Conservation (phyloP, 345 rosid genomes). For the Pistacia atlantica region DNA sequence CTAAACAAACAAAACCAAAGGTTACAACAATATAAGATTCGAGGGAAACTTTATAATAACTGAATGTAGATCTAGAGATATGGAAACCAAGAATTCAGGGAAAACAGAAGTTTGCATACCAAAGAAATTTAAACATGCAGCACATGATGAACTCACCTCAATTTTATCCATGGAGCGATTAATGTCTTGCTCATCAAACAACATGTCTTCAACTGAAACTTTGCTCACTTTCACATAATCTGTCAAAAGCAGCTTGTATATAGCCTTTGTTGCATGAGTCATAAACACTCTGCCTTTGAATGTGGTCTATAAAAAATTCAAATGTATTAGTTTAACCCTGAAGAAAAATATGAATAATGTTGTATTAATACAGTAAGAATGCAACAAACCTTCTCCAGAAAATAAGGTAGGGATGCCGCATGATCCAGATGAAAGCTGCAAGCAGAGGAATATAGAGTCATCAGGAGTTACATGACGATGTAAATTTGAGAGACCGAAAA, state of each 20-base stretch:
- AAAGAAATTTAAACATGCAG: background rate
- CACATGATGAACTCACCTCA: constrained; percentile 52
- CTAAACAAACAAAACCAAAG: background rate
- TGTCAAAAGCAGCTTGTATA: constrained; percentile 80
- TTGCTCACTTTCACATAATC: constrained; percentile 99
- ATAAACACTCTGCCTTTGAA: constrained; percentile 89
- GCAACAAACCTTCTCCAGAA: constrained; percentile 80
- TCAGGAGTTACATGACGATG: background rate
- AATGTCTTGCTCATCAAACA: constrained; percentile 91
- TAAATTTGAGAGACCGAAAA: background rate
- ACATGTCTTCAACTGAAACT: constrained; percentile 95
- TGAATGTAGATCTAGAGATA: background rate
- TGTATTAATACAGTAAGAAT: constrained; percentile 4
- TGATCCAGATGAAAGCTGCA: constrained; percentile 99
- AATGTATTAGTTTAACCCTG: constrained; percentile 12
- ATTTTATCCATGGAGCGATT: constrained; percentile 90
- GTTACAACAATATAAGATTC: background rate
- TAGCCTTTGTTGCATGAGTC: constrained; percentile 98
- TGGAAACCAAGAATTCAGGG: background rate
- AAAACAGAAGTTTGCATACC: background rate
- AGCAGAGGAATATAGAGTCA: constrained; percentile 8
- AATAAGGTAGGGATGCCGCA: constrained; percentile 96
- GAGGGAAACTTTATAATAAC: background rate
- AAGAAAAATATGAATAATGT: background rate
- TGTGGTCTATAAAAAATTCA: constrained; percentile 55